Evolutionary conservation across 768 basidiomycete genomes (phyloP).

Genomic region (Artomyces pyxidatus): DNA sequence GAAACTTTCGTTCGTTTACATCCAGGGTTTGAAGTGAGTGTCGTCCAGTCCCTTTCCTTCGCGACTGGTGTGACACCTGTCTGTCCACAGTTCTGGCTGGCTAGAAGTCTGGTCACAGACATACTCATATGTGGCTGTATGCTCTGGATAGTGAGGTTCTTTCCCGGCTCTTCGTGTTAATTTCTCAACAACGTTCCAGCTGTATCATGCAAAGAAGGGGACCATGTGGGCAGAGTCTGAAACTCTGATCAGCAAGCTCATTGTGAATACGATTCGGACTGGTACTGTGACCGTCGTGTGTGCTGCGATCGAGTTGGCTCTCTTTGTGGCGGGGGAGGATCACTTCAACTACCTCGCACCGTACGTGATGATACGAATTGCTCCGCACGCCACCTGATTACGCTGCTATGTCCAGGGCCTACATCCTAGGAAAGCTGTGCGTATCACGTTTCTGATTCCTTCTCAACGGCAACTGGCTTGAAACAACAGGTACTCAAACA

Average conservation of each 20-base stretch:
- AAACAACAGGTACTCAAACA: not conserved
- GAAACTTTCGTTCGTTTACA: not conserved
- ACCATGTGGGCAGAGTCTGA: not conserved
- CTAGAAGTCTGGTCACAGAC: slow-evolving; percentile 19
- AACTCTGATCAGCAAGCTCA: not conserved
- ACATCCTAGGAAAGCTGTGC: not conserved
- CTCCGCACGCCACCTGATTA: not conserved
- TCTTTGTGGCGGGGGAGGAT: not conserved
- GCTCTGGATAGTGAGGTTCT: slow-evolving; percentile 22
- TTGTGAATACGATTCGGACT: not conserved
- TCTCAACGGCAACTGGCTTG: not conserved
- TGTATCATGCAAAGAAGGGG: not conserved
- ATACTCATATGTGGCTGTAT: slow-evolving; percentile 21
- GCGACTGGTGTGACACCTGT: not conserved
- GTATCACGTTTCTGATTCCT: not conserved
- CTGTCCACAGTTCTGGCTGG: slow-evolving; percentile 19
- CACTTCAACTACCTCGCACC: not conserved
- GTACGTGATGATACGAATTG: not conserved
- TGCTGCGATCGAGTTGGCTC: not conserved
- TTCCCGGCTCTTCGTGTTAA: too few relatives aligned
- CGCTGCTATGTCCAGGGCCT: not conserved
- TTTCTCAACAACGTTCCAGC: too few relatives aligned
- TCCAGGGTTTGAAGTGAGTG: not conserved
- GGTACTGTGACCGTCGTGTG: not conserved
- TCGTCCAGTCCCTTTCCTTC: too few relatives aligned